Evolutionary conservation across 2,329 filamentous ascomycete genomes (phyloP).

Genomic region (Colletotrichum lupini): DNA sequence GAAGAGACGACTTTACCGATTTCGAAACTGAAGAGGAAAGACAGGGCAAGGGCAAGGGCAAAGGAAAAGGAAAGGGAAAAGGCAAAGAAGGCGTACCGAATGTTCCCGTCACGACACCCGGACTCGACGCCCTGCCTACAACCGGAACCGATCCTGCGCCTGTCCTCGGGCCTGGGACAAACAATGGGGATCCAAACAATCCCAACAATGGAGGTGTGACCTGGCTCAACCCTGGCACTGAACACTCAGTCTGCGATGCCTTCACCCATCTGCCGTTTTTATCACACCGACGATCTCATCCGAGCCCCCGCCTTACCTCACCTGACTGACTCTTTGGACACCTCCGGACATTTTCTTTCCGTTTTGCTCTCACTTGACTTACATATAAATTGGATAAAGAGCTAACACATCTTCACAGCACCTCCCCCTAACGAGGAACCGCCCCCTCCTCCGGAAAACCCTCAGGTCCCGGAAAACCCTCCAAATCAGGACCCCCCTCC

Average conservation of each 20-base stretch:
- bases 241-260: not conserved
- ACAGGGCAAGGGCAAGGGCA: slow-evolving; percentile 16
- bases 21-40: not conserved
- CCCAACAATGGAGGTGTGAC: not conserved
- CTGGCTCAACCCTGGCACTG: slow-evolving; percentile 3
- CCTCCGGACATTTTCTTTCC: slow-evolving; percentile 13
- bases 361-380: slow-evolving; percentile 6
- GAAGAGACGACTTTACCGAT: not conserved
- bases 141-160: not conserved
- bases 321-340: not conserved
- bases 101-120: not conserved
- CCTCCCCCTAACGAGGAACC: slow-evolving; percentile 7
- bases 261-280: not conserved
- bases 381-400: not conserved
- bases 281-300: not conserved
- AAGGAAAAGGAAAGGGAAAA: slow-evolving; percentile 18
- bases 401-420: slow-evolving; percentile 13
- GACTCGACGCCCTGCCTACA: not conserved
- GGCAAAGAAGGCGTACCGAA: not conserved
- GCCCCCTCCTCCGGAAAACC: slow-evolving; percentile 14
- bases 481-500: slow-evolving; percentile 9
- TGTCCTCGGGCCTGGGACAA: slow-evolving; percentile 1
- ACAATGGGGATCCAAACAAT: not conserved
- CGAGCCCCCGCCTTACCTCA: not conserved
- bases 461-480: not conserved